Evolutionary conservation across 208 protist species (phyloP).

Genomic region (Trypanosoma cruzi): DNA sequence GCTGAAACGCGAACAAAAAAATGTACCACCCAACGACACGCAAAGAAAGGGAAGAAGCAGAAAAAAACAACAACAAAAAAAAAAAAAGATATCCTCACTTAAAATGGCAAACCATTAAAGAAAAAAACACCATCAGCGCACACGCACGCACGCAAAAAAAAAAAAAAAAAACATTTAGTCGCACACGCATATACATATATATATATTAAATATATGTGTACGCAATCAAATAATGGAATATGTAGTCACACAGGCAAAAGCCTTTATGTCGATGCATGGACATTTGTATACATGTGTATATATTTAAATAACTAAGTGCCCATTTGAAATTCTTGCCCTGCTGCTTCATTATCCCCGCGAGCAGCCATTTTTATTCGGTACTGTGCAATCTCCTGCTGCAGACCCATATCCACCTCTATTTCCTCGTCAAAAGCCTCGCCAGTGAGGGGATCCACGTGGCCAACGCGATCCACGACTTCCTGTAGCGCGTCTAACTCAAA

Average conservation of each 20-base stretch:
- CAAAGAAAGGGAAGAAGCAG: neutral
- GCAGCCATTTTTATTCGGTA: conserved; percentile 72
- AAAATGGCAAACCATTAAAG: too few relatives aligned
- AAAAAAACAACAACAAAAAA: neutral
- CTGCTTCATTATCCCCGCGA: neutral
- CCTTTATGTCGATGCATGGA: conserved; percentile 1
- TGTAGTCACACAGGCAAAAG: neutral
- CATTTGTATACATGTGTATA: conserved; percentile 17
- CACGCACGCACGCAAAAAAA: conserved; percentile 2
- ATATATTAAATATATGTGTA: conserved; percentile 14
- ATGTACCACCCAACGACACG: neutral
- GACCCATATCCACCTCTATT: conserved; percentile 58
- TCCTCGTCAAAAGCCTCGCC: conserved; percentile 74
- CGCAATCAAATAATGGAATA: conserved; percentile 2
- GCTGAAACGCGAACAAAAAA: neutral
- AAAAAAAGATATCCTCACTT: neutral
- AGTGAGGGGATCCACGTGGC: conserved; percentile 83
- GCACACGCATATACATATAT: conserved; percentile 8
- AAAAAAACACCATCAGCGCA: neutral
- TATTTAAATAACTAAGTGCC: conserved; percentile 4
- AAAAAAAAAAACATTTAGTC: conserved; percentile 1
- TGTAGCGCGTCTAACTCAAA: conserved; percentile 85
- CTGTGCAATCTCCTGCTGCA: conserved; percentile 87
- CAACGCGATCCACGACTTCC: conserved; percentile 75
- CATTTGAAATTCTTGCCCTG: conserved; percentile 6